Conservation (phyloP, 208 protist species). For the Spongospora subterranea region DNA sequence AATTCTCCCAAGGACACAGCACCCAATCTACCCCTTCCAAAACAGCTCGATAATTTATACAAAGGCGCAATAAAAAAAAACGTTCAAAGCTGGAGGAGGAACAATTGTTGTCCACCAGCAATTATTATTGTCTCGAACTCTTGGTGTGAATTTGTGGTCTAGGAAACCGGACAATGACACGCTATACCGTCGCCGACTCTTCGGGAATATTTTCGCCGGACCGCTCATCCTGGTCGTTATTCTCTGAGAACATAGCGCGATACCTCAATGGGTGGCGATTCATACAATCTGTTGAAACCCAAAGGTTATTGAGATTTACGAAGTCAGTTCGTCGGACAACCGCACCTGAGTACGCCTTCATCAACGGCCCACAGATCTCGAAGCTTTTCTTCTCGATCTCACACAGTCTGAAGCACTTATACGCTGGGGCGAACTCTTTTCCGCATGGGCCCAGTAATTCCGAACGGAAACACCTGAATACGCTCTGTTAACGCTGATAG, state of each 20-base stretch:
- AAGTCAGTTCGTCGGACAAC: not conserved
- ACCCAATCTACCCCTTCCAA: not conserved
- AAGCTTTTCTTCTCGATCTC: slow-evolving; percentile 29
- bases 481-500: not conserved
- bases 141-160: no score
- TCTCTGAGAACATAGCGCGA: not conserved
- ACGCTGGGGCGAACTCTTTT: slow-evolving; percentile 17
- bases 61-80: no score
- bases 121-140: no score
- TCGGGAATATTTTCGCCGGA: no score
- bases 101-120: no score
- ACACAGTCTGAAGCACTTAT: slow-evolving; percentile 52
- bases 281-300: not conserved
- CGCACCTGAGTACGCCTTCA: not conserved
- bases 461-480: slow-evolving; percentile 1
- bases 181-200: no score
- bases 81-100: no score
- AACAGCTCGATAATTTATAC: no score
- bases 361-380: not conserved
- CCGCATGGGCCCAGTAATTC: slow-evolving; percentile 21
- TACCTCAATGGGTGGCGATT: slow-evolving; percentile 8
- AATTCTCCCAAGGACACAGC: not conserved
- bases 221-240: no score
- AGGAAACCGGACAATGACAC: no score
- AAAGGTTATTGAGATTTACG: not conserved